Percentiles rank a stretch among this genome's conserved stretches.
Conservation (phyloP, 1,284 basidiomycete genomes). For the Lentinula novae-zelandiae region DNA sequence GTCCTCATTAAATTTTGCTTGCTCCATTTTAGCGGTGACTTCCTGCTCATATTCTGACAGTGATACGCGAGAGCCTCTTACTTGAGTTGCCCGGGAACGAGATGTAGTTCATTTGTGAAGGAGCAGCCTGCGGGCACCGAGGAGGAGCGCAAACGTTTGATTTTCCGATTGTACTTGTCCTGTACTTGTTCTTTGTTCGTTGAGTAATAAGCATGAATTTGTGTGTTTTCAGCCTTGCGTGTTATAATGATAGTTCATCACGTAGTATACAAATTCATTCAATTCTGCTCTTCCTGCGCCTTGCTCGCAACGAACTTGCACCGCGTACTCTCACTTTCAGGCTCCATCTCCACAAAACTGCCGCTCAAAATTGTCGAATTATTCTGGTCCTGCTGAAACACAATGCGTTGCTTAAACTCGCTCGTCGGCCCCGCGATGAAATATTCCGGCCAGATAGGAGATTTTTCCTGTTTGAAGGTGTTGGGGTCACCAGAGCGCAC, state of each 20-base stretch:
- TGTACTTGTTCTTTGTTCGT: no score
- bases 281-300: slow-evolving; percentile 31
- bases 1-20: no score
- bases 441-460: slow-evolving; percentile 41
- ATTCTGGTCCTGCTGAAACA: slow-evolving; percentile 38
- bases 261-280: background rate
- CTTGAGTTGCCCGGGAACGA: no score
- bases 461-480: slow-evolving; percentile 42
- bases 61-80: no score
- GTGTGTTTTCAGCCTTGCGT: no score
- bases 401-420: slow-evolving; percentile 31
- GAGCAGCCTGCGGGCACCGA: no score
- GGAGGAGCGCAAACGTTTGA: no score
- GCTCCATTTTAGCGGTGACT: no score
- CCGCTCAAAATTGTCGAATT: slow-evolving; percentile 33
- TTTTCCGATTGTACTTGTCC: no score
- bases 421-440: slow-evolving; percentile 11
- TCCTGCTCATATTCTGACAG: no score
- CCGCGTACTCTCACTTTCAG: slow-evolving; percentile 30
- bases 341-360: slow-evolving; percentile 39
- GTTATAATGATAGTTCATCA: background rate
- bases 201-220: no score
- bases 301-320: slow-evolving; percentile 34
- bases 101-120: no score
- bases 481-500: slow-evolving; percentile 50